Base-by-base conservation (phyloP, 345 rosid genomes). In the Arabis hirsuta region DNA sequence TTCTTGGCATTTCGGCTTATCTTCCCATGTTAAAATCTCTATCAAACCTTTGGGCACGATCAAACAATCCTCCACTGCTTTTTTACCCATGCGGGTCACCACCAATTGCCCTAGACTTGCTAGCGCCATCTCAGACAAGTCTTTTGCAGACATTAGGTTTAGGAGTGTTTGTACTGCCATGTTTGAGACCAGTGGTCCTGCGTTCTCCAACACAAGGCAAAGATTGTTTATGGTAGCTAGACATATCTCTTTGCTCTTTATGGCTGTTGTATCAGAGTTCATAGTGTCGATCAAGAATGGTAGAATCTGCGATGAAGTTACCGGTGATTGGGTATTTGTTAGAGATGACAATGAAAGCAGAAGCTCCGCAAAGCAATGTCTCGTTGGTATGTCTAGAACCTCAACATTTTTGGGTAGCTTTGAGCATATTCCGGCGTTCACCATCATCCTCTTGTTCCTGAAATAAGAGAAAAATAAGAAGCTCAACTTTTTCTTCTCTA, bases 11-110 rank as follows among this genome's bases (percentile, higher is more conserved):
- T 85, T 95, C 0, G 96, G 93, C 67, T 62, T 81, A 32, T 91
- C 96, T 13, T 91, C 97, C 99, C 99, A 95, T 32, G 91, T 84
- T 69, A 95, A 36, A 55, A 84, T 77, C 85, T 89, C 97, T 42
- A 95, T 88, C 79, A 95, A 76, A 65, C 76, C 71, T 19, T 74
- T 83, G 1, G 96, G 96, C 36, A 87, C 91, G 51, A 68, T 2
- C 9, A 77, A 61, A 55, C 84, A 80, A 7, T 81, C 79, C 66
- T 88, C 96, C 83, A 91, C 70, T 2, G 90, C 93, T 57, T 82
- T 88, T 73, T 87, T 91, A 10, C 97, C 99, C 81, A 72, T 88
- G n/a, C 79, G 64, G 2, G 96, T 89, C 50, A 89, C 90, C 14
- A 84, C 97, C 59, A 91, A 71, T 78, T 88, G 87, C 2, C 96